Evolutionary conservation across 768 basidiomycete species (phyloP).

Genomic region (Austroboletus eburneus): DNA sequence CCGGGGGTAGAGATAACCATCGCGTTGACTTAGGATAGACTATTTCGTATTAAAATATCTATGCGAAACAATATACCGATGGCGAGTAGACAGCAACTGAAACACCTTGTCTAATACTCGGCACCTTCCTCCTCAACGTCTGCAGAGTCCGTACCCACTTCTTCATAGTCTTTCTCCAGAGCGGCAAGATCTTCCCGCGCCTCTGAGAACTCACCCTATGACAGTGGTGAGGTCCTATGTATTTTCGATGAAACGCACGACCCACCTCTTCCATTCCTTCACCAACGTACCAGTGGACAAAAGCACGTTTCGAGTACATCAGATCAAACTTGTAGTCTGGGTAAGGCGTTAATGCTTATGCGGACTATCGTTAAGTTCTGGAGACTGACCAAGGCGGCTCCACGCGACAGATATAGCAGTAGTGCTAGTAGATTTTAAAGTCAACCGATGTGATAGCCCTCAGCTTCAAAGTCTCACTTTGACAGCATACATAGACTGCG

Average conservation of each 20-base stretch:
- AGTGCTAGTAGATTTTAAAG: constrained; percentile 47
- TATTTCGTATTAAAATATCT: constrained; percentile 5
- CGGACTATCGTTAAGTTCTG: neutral
- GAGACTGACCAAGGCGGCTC: constrained; percentile 67
- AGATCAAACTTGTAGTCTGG: constrained; percentile 98
- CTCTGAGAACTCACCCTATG: constrained; percentile 93
- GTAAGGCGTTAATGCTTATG: constrained; percentile 4
- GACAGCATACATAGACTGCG: constrained; percentile 98
- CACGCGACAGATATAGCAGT: constrained; percentile 93
- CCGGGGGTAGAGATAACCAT: constrained; percentile 36
- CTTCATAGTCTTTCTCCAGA: constrained; percentile 93
- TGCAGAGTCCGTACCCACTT: constrained; percentile 76
- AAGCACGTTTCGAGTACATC: constrained; percentile 94
- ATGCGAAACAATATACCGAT: constrained; percentile 4
- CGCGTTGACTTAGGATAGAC: constrained; percentile 5
- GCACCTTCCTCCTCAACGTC: constrained; percentile 61
- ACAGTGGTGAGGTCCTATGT: constrained; percentile 7
- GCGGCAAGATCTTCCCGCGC: constrained; percentile 98
- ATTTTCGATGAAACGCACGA: constrained; percentile 2
- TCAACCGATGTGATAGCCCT: neutral
- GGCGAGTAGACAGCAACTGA: neutral
- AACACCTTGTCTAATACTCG: constrained; percentile 41
- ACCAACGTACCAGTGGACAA: constrained; percentile 94
- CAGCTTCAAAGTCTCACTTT: constrained; percentile 46
- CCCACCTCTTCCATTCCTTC: constrained; percentile 96